Percentiles rank a stretch among this genome's conserved stretches.
phyloP scores from a whole-genome alignment of 2,329 filamentous ascomycete species.

The Colletotrichum australisinense region DNA sequence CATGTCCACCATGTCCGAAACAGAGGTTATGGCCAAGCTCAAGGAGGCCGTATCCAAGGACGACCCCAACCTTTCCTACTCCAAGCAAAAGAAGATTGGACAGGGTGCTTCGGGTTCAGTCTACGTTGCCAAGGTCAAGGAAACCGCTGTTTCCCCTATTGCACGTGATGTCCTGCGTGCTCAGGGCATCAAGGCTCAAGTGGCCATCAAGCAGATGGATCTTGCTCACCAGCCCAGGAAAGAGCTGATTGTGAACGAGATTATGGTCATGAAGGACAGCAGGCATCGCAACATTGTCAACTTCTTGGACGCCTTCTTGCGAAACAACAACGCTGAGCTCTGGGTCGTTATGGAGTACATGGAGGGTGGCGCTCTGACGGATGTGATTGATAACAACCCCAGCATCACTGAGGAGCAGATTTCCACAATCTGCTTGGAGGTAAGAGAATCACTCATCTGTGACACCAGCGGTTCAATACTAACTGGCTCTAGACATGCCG shows the following conservation, averaged over 20 bases:
- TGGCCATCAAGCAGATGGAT: slow-evolving; percentile 99
- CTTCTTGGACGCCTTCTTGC: slow-evolving; percentile 95
- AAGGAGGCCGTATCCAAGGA: slow-evolving; percentile 96
- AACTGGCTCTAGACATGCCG: slow-evolving; percentile 81
- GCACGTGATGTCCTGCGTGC: slow-evolving; percentile 83
- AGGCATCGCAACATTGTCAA: slow-evolving; percentile 99
- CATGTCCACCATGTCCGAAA: slow-evolving; percentile 98
- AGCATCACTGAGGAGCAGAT: slow-evolving; percentile 97
- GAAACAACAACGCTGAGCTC: slow-evolving; percentile 94
- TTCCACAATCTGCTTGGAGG: slow-evolving; percentile 95
- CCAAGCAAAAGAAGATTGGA: slow-evolving; percentile 99
- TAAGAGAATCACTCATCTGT: slow-evolving; percentile 55
- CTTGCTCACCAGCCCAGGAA: slow-evolving; percentile 96
- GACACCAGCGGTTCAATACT: slow-evolving; percentile 24
- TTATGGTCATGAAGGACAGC: slow-evolving; percentile 99
- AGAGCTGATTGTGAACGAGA: slow-evolving; percentile 98
- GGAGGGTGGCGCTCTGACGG: slow-evolving; percentile 96
- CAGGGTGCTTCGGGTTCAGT: slow-evolving; percentile 98
- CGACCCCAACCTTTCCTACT: slow-evolving; percentile 93
- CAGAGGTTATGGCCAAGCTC: slow-evolving; percentile 95
- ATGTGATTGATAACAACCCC: slow-evolving; percentile 98
- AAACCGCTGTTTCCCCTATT: slow-evolving; percentile 82
- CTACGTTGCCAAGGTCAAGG: slow-evolving; percentile 96
- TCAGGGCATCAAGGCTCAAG: slow-evolving; percentile 85
- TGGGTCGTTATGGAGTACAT: slow-evolving; percentile 99